Evolutionary conservation across 2,329 filamentous ascomycete genomes (phyloP), one percentile per base, ranked within the genome.

Genomic region (Cercospora canescens): DNA sequence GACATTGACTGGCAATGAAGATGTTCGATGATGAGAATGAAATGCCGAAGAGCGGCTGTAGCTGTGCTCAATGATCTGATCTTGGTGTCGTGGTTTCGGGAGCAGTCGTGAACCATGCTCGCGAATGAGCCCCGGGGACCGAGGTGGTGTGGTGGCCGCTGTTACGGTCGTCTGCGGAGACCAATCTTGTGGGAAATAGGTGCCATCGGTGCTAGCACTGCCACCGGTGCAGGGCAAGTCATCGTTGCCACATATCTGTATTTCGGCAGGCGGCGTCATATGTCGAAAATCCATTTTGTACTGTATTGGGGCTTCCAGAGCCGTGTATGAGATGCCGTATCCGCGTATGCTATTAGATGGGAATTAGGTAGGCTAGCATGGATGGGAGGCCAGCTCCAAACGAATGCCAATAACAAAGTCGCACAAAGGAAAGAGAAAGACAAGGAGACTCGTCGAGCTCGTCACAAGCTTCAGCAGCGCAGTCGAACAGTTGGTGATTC

Each of bases 381-480:
- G 66, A 39, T 61, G 73, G 79, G 81, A 81, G 78, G 66, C 81
- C 81, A 76, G 81, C 81, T 83, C 81, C 77, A 71, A 67, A 62
- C 67, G 71, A 70, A 75, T 73, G 78, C 74, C 73, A 78, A 74
- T 78, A 65, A 75, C 57, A 59, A 68, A 59, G 69, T 71, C 55
- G 45, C 70, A 74, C 76, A 78, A 78, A 80, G 60, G 69, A 74
- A 79, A 72, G 50, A 65, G 73, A 67, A 75, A 75, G 71, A 57
- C 74, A 77, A 79, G 72, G 74, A 78, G 74, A 80, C 73, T 77
- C 74, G 76, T 79, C 70, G 73, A 73, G 73, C 73, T 78, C 75
- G 79, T 76, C 68, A 76, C 67, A 69, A 70, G 66, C 67, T 60
- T 52, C 58, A 55, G 57, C 67, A 67, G 60, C 62, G 65, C 66